These are phyloP conservation scores for Lasiodiplodia theobromae DNA, from an alignment of 2,329 filamentous ascomycete species.

Conservation along the genomic window DNA sequence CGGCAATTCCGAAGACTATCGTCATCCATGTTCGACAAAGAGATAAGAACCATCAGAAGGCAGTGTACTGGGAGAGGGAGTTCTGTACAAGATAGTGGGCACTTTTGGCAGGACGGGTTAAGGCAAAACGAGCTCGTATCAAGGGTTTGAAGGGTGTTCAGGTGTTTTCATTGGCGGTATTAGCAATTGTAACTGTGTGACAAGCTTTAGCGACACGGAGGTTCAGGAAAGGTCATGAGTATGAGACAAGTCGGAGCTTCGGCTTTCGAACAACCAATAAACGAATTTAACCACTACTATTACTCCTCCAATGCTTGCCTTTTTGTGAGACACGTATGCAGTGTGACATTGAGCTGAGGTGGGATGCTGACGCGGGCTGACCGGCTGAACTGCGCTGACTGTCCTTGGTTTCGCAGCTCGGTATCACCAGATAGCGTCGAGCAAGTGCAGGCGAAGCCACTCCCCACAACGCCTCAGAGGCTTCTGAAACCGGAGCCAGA, in stretches of 20 bases:
- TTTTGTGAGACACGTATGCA: background rate
- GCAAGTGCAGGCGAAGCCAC: slow-evolving; percentile 10
- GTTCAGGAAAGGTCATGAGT: slow-evolving; percentile 23
- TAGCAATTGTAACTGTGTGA: slow-evolving; percentile 27
- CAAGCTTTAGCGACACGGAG: slow-evolving; percentile 28
- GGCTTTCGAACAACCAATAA: slow-evolving; percentile 9
- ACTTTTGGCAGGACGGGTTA: slow-evolving; percentile 21
- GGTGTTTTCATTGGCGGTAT: slow-evolving; percentile 18
- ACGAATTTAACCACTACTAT: slow-evolving; percentile 14
- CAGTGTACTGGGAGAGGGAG: slow-evolving; percentile 22
- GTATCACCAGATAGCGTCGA: background rate
- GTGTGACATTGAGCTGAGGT: slow-evolving; percentile 20
- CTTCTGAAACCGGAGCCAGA: slow-evolving; percentile 9
- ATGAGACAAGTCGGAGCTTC: slow-evolving; percentile 17
- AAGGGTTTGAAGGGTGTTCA: slow-evolving; percentile 20
- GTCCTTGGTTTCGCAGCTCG: background rate
- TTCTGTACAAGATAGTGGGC: slow-evolving; percentile 24
- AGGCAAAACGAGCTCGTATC: slow-evolving; percentile 16
- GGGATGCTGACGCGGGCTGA: slow-evolving; percentile 13
- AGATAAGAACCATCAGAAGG: slow-evolving; percentile 14
- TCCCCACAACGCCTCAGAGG: background rate
- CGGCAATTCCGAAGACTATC: slow-evolving; percentile 27
- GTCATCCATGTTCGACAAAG: slow-evolving; percentile 14
- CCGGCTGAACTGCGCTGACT: slow-evolving; percentile 3
- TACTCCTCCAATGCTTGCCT: background rate